Evolutionary conservation across 768 basidiomycete species (phyloP).

Genomic region (Cantharellus anzutake): DNA sequence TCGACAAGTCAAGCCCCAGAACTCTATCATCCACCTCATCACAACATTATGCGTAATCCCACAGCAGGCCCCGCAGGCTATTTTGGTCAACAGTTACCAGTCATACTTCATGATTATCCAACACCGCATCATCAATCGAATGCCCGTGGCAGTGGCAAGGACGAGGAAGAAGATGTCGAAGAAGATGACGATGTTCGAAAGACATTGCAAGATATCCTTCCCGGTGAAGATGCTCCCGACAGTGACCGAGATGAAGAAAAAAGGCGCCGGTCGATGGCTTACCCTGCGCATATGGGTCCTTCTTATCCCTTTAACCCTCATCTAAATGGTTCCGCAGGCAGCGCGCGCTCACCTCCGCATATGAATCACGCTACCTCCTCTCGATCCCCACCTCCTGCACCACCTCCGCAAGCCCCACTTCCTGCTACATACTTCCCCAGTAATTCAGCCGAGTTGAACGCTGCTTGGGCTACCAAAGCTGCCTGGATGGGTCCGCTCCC

Average conservation of each 20-base stretch:
- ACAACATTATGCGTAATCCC: too few relatives aligned
- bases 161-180: constrained; percentile 2
- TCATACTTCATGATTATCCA: neutral
- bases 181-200: neutral
- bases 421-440: neutral
- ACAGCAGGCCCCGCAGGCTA: too few relatives aligned
- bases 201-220: neutral
- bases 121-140: neutral
- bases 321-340: neutral
- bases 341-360: neutral
- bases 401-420: neutral
- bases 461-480: neutral
- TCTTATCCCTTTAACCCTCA: neutral
- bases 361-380: too few relatives aligned
- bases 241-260: neutral
- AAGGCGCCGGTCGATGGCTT: neutral
- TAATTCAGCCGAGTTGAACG: neutral
- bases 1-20: neutral
- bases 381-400: neutral
- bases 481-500: neutral
- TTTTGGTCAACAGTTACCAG: too few relatives aligned
- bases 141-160: neutral
- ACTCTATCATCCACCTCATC: neutral
- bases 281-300: neutral
- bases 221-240: neutral